These are phyloP conservation scores for Xerocomus brunneocitrinus DNA, from an alignment of 768 basidiomycete genomes.

Conservation along the genomic window DNA sequence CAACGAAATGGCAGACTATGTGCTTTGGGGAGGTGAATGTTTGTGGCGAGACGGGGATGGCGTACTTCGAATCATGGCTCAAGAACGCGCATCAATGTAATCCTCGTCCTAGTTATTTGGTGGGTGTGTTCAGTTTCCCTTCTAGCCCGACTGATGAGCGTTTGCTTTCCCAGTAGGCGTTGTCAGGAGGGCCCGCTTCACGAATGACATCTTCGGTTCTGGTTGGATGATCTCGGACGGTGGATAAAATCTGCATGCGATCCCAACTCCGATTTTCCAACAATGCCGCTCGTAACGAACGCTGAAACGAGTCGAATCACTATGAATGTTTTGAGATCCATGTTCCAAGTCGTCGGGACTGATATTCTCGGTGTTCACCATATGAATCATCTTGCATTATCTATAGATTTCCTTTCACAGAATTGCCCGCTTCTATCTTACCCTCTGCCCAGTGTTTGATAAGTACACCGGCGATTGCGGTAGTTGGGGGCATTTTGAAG, in stretches of 20 bases:
- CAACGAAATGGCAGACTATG: conserved; percentile 57
- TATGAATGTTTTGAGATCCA: background rate
- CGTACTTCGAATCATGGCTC: conserved; percentile 29
- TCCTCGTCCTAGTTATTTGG: background rate
- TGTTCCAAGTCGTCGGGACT: background rate
- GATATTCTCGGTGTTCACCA: background rate
- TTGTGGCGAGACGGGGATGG: conserved; percentile 73
- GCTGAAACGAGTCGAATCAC: background rate
- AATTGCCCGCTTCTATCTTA: conserved; percentile 42
- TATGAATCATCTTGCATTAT: background rate
- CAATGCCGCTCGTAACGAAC: background rate
- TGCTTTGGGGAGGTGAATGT: conserved; percentile 82
- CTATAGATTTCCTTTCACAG: conserved; percentile 43
- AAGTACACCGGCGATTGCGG: conserved; percentile 81
- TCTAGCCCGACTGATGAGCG: background rate
- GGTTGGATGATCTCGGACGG: too few relatives aligned
- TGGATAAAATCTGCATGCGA: too few relatives aligned
- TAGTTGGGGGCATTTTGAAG: conserved; percentile 71
- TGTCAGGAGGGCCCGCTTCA: too few relatives aligned
- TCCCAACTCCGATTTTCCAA: background rate
- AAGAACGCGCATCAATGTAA: conserved; percentile 23
- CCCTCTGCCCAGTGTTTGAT: conserved; percentile 77
- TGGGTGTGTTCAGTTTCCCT: background rate
- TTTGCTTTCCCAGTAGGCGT: too few relatives aligned
- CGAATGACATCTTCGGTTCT: too few relatives aligned